Base-by-base conservation (phyloP, 176 grass and related monocot genomes). In the Zizania latifolia region DNA sequence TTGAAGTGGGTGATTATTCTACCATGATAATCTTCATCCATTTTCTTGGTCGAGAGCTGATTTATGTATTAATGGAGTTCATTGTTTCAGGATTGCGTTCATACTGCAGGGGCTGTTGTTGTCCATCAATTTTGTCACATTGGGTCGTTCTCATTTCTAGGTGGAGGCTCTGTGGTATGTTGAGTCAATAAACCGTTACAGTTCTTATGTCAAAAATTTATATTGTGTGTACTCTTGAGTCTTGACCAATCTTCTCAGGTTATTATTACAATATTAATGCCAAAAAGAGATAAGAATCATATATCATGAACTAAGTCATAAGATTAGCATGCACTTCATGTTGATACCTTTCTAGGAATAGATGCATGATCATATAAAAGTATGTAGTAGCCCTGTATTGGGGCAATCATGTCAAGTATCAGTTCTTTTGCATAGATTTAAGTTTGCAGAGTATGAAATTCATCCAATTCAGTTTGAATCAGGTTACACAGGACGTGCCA, bases 121-220 rank as follows among this genome's bases (percentile, higher is more conserved):
- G 91, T 98, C 68, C 94, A 98, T 81, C 94, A 98, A 64, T 98
- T 92, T 86, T 94, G 94, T 79, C 91, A 88, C 31, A 88, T 98
- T 76, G 94, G 94, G 59, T 89, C 90, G 55, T 85, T 86, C 63
- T 92, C 91, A 70, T 98, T 94, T 87, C 80, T 94, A 55, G 91
- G 91, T 40, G 94, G 94, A 40, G 91, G 94, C 41, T 92, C 89
- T 73, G 84, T 75, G 75, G 91, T 98, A 92, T 40, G 78, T 84
- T 81, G 5, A 26, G 17, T 16, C 14, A 12, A 50, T 51, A 73
- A 71, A n/a, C 26, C 45, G 40, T 62, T 19, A 16, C 82, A 54
- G 6, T 65, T 67, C 11, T 76, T 50, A 51, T 57, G 38, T 17
- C 12, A 72, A 41, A 22, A 77, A 3, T 8, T 58, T 23, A 61